Conservation (phyloP, 306 rosid species). For the Adenanthera pavonina region DNA sequence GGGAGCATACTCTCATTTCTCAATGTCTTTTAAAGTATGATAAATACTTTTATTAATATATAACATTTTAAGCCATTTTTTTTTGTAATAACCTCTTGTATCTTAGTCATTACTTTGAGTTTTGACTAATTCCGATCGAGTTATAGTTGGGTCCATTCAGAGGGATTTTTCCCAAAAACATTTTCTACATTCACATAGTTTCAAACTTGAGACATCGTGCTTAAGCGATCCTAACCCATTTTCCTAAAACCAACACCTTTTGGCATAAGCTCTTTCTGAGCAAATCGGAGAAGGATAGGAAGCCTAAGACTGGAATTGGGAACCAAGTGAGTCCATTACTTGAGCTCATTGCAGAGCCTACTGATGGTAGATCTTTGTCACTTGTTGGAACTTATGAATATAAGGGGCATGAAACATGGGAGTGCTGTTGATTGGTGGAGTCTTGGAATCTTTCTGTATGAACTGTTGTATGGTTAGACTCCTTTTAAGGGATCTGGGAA, state of each 20-base stretch:
- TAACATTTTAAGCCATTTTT: too few relatives aligned
- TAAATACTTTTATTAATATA: background rate
- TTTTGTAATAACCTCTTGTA: background rate
- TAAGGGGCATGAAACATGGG: conserved; percentile 84
- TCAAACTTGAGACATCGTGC: too few relatives aligned
- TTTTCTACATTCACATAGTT: too few relatives aligned
- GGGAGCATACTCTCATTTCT: conserved; percentile 2
- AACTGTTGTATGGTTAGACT: conserved; percentile 74
- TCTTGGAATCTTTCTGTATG: conserved; percentile 75
- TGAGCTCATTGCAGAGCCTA: conserved; percentile 86
- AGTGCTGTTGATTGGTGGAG: conserved; percentile 97
- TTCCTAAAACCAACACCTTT: conserved; percentile 36
- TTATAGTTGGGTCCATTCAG: too few relatives aligned
- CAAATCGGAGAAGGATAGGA: conserved; percentile 47
- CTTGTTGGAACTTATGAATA: conserved; percentile 88
- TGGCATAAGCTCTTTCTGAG: conserved; percentile 70
- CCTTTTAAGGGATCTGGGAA: conserved; percentile 73
- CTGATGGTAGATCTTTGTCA: conserved; percentile 79
- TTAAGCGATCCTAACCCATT: too few relatives aligned
- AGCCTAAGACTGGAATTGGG: conserved; percentile 52
- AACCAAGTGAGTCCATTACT: conserved; percentile 68
- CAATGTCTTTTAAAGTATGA: conserved; percentile 11
- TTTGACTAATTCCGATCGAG: too few relatives aligned
- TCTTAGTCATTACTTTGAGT: background rate
- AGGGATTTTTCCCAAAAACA: too few relatives aligned